Conservation (phyloP, 1,139 yeast genomes). For the Protomyces macrosporus region DNA sequence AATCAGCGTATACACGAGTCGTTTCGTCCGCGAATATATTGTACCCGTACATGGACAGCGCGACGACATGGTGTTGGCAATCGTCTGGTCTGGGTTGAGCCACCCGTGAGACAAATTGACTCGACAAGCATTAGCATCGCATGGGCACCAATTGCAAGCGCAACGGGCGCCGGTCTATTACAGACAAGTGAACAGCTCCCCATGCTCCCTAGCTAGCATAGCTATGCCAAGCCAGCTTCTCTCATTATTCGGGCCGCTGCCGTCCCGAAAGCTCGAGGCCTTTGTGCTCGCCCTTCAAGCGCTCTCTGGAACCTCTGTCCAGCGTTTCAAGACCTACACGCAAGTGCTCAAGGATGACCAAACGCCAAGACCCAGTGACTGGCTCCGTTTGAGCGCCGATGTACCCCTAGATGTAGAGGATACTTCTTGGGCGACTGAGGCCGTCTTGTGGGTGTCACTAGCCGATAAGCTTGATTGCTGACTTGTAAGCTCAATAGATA, state of each 20-base stretch:
- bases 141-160: no score
- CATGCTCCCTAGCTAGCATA: no score
- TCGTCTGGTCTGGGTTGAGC: no score
- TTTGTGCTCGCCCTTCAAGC: constrained; percentile 6
- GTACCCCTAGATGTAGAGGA: not conserved
- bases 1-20: no score
- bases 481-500: not conserved
- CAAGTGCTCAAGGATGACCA: constrained; percentile 16
- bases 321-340: constrained; percentile 14
- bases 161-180: no score
- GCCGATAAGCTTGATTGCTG: not conserved
- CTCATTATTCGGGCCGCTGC: constrained; percentile 12
- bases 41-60: no score
- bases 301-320: not conserved
- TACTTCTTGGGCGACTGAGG: not conserved
- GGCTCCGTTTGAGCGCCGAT: constrained; percentile 1
- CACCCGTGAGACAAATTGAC: no score
- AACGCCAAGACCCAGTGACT: constrained; percentile 11
- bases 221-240: constrained; percentile 14
- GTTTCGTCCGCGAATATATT: no score
- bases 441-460: not conserved
- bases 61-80: no score
- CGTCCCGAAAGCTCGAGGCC: constrained; percentile 5
- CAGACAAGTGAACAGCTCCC: no score
- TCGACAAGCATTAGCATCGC: no score